Base-by-base conservation (phyloP, 2,329 filamentous ascomycete species). In the Scedosporium aurantiacum region DNA sequence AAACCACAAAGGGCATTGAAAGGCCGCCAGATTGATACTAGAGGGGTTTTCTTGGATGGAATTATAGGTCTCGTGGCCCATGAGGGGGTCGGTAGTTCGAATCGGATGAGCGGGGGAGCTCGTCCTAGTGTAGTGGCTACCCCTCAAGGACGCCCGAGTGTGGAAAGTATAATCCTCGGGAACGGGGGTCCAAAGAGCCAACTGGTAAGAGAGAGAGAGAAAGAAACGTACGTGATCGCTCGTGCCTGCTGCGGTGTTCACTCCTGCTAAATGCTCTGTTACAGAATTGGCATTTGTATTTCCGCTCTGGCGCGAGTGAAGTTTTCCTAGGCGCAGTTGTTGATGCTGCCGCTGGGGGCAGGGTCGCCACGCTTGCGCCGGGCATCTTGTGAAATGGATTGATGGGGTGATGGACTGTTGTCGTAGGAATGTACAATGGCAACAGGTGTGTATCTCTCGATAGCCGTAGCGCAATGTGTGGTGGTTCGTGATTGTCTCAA, bases 271-370 rank as follows among this genome's bases (percentile, higher is more conserved):
- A 99, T 66, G 94, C 94, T 75, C 94, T 85, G 78, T 92, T 92
- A 80, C 94, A 97, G 77, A 96, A 97, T 81, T 96, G 91, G 79
- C 94, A 99, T 76, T 97, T 97, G 85, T 99, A 99, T 78, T 97
- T 96, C 81, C 95, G 93, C 80, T 97, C 94, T 62, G 92, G 91
- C 68, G 85, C 87, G 68, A 87, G 78, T 64, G 88, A 81, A 67
- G 87, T 76, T 78, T 95, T 96, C 76, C 89, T 86, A 70, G 87
- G 82, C 69, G 84, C 83, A 72, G 88, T 82, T 71, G 86, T 83
- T 71, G 90, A 84, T 71, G 84, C 79, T 71, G 84, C 82, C 68
- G 84, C 75, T 71, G 88, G 78, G 68, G 85, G 77, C 68, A 82
- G 78, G 68, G 83, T 80, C 69, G 86, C 85, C 76, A 87, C 83